Base-by-base conservation (phyloP, 257 asterid genomes). In the Rubia yunnanensis region DNA sequence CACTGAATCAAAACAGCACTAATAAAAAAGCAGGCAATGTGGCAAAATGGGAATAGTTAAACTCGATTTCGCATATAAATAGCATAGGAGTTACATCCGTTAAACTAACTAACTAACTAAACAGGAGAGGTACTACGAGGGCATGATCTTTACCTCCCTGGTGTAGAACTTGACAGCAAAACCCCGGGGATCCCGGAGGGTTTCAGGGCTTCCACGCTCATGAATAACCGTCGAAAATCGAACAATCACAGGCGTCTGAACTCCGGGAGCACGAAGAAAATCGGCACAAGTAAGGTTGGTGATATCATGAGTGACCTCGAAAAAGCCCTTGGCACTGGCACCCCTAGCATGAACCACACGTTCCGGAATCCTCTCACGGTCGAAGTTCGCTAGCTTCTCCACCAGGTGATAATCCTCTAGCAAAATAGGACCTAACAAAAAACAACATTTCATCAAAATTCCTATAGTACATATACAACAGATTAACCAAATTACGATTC, bases 151-250 rank as follows among this genome's bases (percentile, higher is more conserved):
- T 66, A 83, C 88, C 86, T 84, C 87, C 65, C 90, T 65, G 49
- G 90, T 84, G 82, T 84, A 84, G 57, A 84, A 79, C 44, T 84
- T 84, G 54, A 81, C 85, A 14, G 90, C 90, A 27, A 84, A 89
- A 1, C 99, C 99, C 71, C 99, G 79, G 46, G 97, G 97, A 65
- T 92, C 99, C 32, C 97, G 79, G 79, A 92, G 79, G 52, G 97
- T 92, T 79, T 92, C 97, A 35, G 99, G 99, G 78, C 99, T 92
- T 62, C 97, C 99, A 50, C 97, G 97, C 75, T 92, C 99, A 28
- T 92, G 97, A 76, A 89, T 86, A 66, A 92, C 99, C 26, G 99
- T 92, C 49, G 99, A 92, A 82, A 92, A 92, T 35, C 97, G 86
- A 60, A 87, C 88, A 35, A 92, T 89, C 26, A 92, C 86, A 11